Evolutionary conservation across 2,329 filamentous ascomycete genomes (phyloP), one percentile per base, ranked within the genome.

Genomic region (Fusarium ambrosium): DNA sequence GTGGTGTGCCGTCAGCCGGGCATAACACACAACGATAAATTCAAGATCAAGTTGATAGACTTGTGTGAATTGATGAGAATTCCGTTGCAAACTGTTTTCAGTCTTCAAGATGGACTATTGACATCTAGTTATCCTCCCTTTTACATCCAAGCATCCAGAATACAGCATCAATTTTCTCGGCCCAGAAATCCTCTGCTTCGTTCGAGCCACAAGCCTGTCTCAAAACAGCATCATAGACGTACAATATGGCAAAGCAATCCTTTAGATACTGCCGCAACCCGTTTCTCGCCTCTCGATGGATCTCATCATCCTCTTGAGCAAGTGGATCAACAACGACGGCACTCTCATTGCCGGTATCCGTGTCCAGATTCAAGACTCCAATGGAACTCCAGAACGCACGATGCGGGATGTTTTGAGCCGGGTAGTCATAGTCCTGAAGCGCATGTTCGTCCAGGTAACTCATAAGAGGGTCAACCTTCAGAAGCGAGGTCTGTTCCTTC

Each of bases 371-470:
- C 1, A 41, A 67, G 10, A 71, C 41, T 5, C 69, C 69, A 0
- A 71, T 9, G 6, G 69, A 48, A 29, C 34, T 8, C 68, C 69
- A 71, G 29, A 67, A 71, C 0, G n/a, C 56, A 1, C 68, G 56
- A 16, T 71, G 69, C 2, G 68, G 69, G 0, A 71, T 55, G 20
- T 71, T 71, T 6, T 71, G 69, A 4, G 69, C 48, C 0, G 69
- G 62, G 0, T 34, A 62, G 6, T 71, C 69, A 45, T 71, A 71
- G 4, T 71, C 18, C 2, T 59, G n/a, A 0, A 71, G 48, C 1
- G 68, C 62, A 5, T 66, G 4, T 10, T 20, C 13, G 0, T 8
- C 1, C 14, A 71, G 6, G 34, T n/a, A 32, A 0, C 4, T 7
- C 2, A 67, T 10, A 2, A 71, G 29, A 3, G 13, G 4, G 4